These are phyloP conservation scores for Trametes elegans DNA, from an alignment of 768 basidiomycete species.

Conservation along the genomic window DNA sequence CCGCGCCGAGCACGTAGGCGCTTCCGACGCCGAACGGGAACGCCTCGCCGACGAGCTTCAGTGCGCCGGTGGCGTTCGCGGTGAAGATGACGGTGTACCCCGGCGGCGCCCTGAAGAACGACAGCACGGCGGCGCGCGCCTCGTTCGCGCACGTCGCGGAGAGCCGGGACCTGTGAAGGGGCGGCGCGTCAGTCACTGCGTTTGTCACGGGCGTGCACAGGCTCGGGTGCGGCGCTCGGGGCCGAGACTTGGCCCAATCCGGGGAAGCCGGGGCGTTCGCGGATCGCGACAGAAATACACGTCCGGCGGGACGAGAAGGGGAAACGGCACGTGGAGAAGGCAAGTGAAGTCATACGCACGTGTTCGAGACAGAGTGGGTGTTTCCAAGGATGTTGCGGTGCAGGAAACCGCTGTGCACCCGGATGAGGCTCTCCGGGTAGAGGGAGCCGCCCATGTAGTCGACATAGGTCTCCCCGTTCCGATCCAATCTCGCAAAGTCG, in stretches of 20 bases:
- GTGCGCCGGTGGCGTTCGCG: slow-evolving; percentile 72
- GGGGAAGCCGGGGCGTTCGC: slow-evolving; percentile 1
- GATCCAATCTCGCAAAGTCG: slow-evolving; percentile 36
- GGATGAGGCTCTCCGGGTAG: slow-evolving; percentile 76
- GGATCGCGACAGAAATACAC: neutral
- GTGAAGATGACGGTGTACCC: slow-evolving; percentile 85
- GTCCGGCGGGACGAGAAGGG: neutral
- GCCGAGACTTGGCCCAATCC: slow-evolving; percentile 10
- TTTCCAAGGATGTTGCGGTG: slow-evolving; percentile 69
- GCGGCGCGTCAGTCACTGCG: slow-evolving; percentile 1
- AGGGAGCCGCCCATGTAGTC: slow-evolving; percentile 86
- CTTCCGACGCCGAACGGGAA: slow-evolving; percentile 66
- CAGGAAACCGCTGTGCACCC: slow-evolving; percentile 68
- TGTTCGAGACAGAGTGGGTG: slow-evolving; percentile 81
- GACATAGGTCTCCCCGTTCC: slow-evolving; percentile 70
- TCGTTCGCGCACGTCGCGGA: slow-evolving; percentile 65
- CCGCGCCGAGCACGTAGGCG: slow-evolving; percentile 64
- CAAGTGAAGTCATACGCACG: slow-evolving; percentile 42
- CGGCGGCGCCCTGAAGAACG: slow-evolving; percentile 73
- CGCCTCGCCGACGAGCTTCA: slow-evolving; percentile 81
- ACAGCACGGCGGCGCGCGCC: slow-evolving; percentile 68
- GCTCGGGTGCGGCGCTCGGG: slow-evolving; percentile 18
- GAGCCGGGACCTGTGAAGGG: slow-evolving; percentile 57
- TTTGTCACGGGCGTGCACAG: neutral
- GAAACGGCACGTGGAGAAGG: neutral